Conservation (phyloP, 495 filamentous ascomycete genomes). For the Cercophora newfieldiana region DNA sequence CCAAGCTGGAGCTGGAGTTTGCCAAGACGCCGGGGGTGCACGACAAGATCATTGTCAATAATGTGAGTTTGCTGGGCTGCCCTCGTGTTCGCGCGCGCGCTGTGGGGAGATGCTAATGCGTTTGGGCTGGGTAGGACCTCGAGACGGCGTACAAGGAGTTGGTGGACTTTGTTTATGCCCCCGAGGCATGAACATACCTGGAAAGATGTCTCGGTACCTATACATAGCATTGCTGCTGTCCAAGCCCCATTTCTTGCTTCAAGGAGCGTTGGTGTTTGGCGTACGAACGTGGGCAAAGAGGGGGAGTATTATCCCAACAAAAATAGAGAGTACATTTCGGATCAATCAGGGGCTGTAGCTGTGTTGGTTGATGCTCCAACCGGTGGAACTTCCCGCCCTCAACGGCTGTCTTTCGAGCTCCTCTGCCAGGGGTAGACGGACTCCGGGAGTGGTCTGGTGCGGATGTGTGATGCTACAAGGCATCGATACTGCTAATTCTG, state of each 20-base stretch:
- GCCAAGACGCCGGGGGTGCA: slow-evolving; percentile 71
- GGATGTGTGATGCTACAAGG: no score
- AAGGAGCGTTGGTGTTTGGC: neutral
- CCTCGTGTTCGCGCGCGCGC: no score
- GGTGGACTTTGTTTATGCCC: slow-evolving; percentile 60
- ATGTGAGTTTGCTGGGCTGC: slow-evolving; percentile 37
- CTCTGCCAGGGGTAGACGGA: no score
- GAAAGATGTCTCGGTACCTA: neutral
- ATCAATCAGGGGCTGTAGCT: no score
- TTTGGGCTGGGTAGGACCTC: slow-evolving; percentile 50
- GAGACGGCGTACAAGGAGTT: slow-evolving; percentile 81
- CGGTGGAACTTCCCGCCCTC: no score
- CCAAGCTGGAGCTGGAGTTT: slow-evolving; percentile 79
- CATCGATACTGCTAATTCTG: no score
- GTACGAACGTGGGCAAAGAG: neutral
- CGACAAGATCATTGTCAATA: slow-evolving; percentile 86
- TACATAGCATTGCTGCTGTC: neutral
- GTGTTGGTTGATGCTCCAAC: no score
- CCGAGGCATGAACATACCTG: neutral
- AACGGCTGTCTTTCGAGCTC: no score
- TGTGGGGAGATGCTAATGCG: neutral
- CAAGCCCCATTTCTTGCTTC: neutral
- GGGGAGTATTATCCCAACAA: neutral
- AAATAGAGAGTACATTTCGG: neutral
- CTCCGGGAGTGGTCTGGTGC: no score